Evolutionary conservation across 2,329 filamentous ascomycete genomes (phyloP).

Genomic region (Epichloe baconii): DNA sequence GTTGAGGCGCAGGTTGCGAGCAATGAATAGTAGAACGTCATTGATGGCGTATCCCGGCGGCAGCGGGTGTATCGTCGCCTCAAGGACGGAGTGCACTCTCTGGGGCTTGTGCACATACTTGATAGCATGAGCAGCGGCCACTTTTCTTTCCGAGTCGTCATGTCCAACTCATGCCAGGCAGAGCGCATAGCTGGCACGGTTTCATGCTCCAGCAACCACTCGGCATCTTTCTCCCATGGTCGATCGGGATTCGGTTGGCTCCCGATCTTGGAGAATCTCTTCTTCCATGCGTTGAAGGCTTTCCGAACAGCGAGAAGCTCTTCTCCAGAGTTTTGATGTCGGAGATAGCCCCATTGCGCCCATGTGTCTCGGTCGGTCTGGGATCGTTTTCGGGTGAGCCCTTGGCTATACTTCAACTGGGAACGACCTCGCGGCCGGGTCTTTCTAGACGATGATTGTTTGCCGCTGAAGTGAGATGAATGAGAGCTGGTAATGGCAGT

Average conservation of each 20-base stretch:
- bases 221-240: constrained; percentile 15
- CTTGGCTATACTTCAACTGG: neutral
- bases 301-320: constrained; percentile 12
- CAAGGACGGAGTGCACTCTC: constrained; percentile 20
- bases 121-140: constrained; percentile 25
- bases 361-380: constrained; percentile 5
- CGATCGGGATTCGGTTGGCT: constrained; percentile 6
- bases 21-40: constrained; percentile 22
- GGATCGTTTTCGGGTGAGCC: neutral
- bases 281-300: constrained; percentile 19
- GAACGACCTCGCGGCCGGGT: neutral
- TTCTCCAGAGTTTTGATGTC: constrained; percentile 13
- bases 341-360: constrained; percentile 20
- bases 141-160: constrained; percentile 11
- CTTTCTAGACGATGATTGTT: neutral
- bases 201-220: constrained; percentile 19
- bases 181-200: constrained; percentile 18
- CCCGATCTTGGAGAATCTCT: constrained; percentile 12
- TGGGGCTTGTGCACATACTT: constrained; percentile 18
- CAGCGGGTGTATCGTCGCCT: constrained; percentile 23
- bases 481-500: neutral
- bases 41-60: constrained; percentile 25
- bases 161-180: constrained; percentile 19
- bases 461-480: neutral
- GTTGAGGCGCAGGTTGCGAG: constrained; percentile 10